Evolutionary conservation across 2,329 filamentous ascomycete genomes (phyloP), one percentile per base, ranked within the genome.

Genomic region (Aspergillus pseudoviridinutans): DNA sequence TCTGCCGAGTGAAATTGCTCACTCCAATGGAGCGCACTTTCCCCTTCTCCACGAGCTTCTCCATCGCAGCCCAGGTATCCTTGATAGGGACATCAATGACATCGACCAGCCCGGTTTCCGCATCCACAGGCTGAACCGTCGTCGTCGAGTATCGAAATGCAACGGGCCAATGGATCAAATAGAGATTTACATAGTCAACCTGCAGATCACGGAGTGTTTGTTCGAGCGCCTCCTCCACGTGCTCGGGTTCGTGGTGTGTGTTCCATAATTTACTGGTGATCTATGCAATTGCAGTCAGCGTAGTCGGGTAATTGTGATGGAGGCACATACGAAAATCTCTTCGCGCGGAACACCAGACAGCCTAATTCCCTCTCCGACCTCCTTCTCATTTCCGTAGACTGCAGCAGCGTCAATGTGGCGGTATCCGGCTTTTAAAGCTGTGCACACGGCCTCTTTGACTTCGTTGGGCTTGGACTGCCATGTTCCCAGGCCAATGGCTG

Each of bases 211-310:
- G 69, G 22, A 90, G 81, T 0, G 84, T 84, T 49, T 75, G 66
- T 9, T 96, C 32, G 88, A 96, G 65, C 84, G 88, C 54, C 88
- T 96, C 71, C 78, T 96, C 61, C 81, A 85, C 61, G 80, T 92
- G 51, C 79, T 92, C 55, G 90, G 84, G 55, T 83, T 94, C 46
- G 74, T 74, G 72, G 57, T 70, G 65, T 25, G 72, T 72, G 41
- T 72, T 71, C 74, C 74, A 76, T 22, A 77, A 61, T 60, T 77
- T 77, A 56, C 72, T 69, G 22, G 73, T 75, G 50, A 64, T 55
- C 60, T 62, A 42, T 7, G 2, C 8, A 6, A 17, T 35, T 6
- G 5, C 32, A 1, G 32, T 38, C 32, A 38, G 32, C 32, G 5
- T 1, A 38, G 32, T 17, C 32, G 7, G 14, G 0, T 2, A 3